Conservation (phyloP, 2,329 filamentous ascomycete species). For the Fusarium azukiicola region DNA sequence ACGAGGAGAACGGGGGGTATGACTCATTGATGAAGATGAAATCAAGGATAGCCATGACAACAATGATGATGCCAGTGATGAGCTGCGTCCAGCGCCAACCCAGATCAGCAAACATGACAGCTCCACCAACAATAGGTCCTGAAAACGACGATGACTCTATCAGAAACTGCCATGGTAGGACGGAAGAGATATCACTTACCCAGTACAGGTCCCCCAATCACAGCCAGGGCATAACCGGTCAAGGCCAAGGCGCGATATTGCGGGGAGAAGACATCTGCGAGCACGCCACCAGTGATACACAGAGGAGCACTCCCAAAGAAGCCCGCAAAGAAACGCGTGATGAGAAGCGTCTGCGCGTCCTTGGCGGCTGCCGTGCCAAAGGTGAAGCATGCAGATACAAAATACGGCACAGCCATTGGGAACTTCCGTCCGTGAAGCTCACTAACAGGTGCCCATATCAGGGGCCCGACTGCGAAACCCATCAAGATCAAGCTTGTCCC, state of each 20-base stretch:
- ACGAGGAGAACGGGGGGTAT: background rate
- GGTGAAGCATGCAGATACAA: background rate
- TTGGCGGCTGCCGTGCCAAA: constrained; percentile 7
- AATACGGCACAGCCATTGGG: constrained; percentile 7
- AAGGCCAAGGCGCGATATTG: background rate
- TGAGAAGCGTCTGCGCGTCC: background rate
- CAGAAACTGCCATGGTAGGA: too few species aligned
- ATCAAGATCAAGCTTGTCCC: background rate
- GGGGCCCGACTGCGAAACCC: background rate
- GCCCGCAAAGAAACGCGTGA: constrained; percentile 9
- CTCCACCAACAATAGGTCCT: background rate
- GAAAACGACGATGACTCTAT: background rate
- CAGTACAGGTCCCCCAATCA: background rate
- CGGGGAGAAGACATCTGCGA: background rate
- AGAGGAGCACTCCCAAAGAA: background rate
- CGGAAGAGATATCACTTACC: too few species aligned
- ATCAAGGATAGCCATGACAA: background rate
- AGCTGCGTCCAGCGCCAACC: constrained; percentile 10
- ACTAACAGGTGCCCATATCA: background rate
- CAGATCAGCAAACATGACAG: background rate
- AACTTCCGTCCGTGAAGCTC: background rate
- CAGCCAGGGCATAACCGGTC: background rate
- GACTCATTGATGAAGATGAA: background rate
- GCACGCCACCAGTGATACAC: background rate
- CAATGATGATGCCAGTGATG: constrained; percentile 4